Base-by-base conservation (phyloP, 1,284 basidiomycete species). In the Flammula alnicola region DNA sequence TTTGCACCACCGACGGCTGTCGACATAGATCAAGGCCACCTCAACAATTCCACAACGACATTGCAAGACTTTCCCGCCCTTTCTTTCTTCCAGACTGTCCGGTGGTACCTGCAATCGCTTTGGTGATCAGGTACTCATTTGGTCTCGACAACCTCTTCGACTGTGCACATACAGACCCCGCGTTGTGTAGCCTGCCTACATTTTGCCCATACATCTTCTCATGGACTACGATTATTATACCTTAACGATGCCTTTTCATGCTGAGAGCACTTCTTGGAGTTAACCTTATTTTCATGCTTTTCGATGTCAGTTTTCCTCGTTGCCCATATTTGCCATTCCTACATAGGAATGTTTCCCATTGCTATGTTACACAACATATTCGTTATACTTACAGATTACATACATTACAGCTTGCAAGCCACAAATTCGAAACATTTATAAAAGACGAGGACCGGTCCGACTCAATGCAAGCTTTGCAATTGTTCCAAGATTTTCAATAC, bases 391-490 rank as follows among this genome's bases (percentile, higher is more conserved):
- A 49, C 41, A 35, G 19, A 45, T 43, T 44, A 39, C 47, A 52
- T 31, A 33, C 33, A 49, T 38, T 44, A 23, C 38, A 26, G 1
- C 27, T 47, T 42, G 23, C 22, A 9, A 36, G 42, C 12, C 32
- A 37, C n/a, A n/a, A n/a, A n/a, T n/a, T n/a, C n/a, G n/a, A n/a
- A n/a, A 17, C 19, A 57, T 64, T 55, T 31, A 27, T 27, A n/a
- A 11, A 43, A 20, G 32, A 31, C 12, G 5, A 3, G 14, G 29
- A 20, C 19, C 42, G 25, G 53, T 49, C 30, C 35, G 46, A 39
- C 54, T 71, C 65, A 89, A 71, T 90, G 87, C 64, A 86, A 70
- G 55, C 76, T 78, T 63, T 83, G 85, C 60, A 84, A 68, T 57
- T 75, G 79, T 64, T 82, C 84, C 55, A 89, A 63, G 26, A 80